Percentiles rank a stretch among this genome's conserved stretches.
phyloP scores from a whole-genome alignment of 2,329 filamentous ascomycete genomes.

The Botrytis hyacinthi region DNA sequence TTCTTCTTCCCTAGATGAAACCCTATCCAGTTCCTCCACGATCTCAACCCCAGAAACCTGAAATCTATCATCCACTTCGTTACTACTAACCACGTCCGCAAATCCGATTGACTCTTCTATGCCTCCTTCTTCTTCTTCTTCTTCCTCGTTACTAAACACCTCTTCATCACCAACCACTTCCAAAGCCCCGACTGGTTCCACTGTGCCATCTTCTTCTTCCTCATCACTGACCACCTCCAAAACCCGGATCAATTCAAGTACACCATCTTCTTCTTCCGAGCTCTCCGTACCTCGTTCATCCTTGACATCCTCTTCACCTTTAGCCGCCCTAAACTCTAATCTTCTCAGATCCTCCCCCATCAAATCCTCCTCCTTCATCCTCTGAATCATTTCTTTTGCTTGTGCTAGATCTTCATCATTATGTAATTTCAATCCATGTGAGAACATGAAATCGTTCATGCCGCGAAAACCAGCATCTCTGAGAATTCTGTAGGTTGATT shows the following conservation, averaged over 20 bases:
- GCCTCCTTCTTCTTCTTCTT: no score
- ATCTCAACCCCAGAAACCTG: neutral
- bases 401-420: neutral
- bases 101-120: no score
- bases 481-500: neutral
- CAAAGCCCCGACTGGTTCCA: rapidly evolving
- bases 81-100: neutral
- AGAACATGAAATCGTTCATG: neutral
- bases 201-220: no score
- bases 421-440: neutral
- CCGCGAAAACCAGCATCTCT: neutral
- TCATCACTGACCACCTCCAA: neutral
- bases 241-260: neutral
- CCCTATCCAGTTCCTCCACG: neutral
- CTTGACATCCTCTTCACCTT: neutral
- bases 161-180: neutral
- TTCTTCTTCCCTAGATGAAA: neutral
- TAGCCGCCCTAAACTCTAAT: neutral
- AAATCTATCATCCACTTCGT: neutral
- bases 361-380: neutral
- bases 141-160: no score
- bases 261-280: neutral
- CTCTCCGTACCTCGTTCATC: neutral
- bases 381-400: neutral
- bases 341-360: neutral